A percentile compares a stretch with the other conserved stretches of the same genome.
phyloP scores from a whole-genome alignment of 2,329 filamentous ascomycete species.

The Alternaria consortialis region DNA sequence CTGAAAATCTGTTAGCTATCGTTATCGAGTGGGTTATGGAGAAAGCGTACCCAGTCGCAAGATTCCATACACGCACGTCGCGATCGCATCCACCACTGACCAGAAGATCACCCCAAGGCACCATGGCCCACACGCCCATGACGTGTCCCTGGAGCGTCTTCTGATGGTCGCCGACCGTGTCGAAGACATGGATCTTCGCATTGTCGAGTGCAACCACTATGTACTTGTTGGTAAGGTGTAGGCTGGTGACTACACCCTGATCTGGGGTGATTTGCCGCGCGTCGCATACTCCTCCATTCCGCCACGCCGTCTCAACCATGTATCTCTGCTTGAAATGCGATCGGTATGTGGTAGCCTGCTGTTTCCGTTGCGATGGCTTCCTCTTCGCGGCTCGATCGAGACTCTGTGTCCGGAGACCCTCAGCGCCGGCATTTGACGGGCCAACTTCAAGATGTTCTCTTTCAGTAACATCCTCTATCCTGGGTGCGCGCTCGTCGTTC shows the following conservation, averaged over 20 bases:
- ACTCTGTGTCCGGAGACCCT: constrained; percentile 61
- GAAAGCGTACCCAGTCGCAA: constrained; percentile 80
- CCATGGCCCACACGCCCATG: constrained; percentile 99
- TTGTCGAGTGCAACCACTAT: constrained; percentile 98
- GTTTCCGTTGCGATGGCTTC: constrained; percentile 55
- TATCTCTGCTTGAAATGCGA: constrained; percentile 98
- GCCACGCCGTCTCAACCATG: constrained; percentile 96
- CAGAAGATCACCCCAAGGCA: constrained; percentile 93
- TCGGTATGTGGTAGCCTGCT: constrained; percentile 82
- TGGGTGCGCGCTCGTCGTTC: constrained; percentile 37
- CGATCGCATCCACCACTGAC: constrained; percentile 97
- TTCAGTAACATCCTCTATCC: constrained; percentile 35
- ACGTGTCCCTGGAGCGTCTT: constrained; percentile 93
- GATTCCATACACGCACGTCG: constrained; percentile 96
- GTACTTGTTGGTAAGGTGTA: constrained; percentile 93
- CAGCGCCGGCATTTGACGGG: constrained; percentile 57
- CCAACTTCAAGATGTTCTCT: constrained; percentile 41
- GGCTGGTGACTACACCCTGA: constrained; percentile 93
- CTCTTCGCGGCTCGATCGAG: constrained; percentile 62
- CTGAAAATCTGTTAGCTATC: constrained; percentile 28
- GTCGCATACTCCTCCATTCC: constrained; percentile 84
- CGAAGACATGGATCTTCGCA: constrained; percentile 97
- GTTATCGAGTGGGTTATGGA: background rate
- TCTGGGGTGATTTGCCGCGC: constrained; percentile 93
- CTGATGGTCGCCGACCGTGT: constrained; percentile 86